These are phyloP conservation scores for Lobulomyces angularis DNA, from an alignment of 192 early-diverging fungal genomes.

Conservation along the genomic window DNA sequence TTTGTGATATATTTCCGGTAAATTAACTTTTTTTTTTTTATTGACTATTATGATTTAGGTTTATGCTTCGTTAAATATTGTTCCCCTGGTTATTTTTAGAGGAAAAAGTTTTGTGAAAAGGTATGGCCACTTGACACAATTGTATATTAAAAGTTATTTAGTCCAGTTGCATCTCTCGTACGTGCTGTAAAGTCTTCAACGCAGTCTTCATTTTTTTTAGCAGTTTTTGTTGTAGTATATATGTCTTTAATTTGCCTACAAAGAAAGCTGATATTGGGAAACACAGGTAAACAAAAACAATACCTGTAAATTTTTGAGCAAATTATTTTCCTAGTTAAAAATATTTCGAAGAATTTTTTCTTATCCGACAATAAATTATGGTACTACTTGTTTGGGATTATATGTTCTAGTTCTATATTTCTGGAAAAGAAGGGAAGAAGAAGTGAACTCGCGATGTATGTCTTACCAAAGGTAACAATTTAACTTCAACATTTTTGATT, in stretches of 20 bases:
- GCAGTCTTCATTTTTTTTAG: slow-evolving; percentile 51
- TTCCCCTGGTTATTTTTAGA: slow-evolving; percentile 56
- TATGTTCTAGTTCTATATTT: slow-evolving; percentile 48
- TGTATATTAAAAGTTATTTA: slow-evolving; percentile 5
- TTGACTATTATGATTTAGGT: slow-evolving; percentile 43
- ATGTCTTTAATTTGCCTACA: slow-evolving; percentile 55
- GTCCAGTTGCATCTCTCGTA: slow-evolving; percentile 33
- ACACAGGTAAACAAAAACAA: slow-evolving; percentile 10
- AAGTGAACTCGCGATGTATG: slow-evolving; percentile 64
- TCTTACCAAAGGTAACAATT: slow-evolving; percentile 65
- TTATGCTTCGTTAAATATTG: slow-evolving; percentile 62
- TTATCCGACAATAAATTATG: slow-evolving; percentile 47
- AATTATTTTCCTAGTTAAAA: too few species aligned
- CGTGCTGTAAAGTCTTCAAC: slow-evolving; percentile 39
- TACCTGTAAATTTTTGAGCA: too few species aligned
- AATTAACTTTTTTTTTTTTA: slow-evolving; percentile 37
- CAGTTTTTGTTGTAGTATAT: slow-evolving; percentile 50
- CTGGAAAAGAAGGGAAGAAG: slow-evolving; percentile 56
- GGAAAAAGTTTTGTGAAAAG: slow-evolving; percentile 37
- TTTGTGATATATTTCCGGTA: slow-evolving; percentile 37
- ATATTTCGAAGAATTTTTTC: too few species aligned
- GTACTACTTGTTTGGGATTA: slow-evolving; percentile 52
- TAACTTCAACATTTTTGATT: too few species aligned
- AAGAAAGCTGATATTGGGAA: slow-evolving; percentile 36
- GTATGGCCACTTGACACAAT: slow-evolving; percentile 24